Percentiles rank a stretch among this genome's conserved stretches.
These are phyloP conservation scores for Eucalyptus curtisii DNA, from an alignment of 345 rosid genomes.

Conservation along the genomic window DNA sequence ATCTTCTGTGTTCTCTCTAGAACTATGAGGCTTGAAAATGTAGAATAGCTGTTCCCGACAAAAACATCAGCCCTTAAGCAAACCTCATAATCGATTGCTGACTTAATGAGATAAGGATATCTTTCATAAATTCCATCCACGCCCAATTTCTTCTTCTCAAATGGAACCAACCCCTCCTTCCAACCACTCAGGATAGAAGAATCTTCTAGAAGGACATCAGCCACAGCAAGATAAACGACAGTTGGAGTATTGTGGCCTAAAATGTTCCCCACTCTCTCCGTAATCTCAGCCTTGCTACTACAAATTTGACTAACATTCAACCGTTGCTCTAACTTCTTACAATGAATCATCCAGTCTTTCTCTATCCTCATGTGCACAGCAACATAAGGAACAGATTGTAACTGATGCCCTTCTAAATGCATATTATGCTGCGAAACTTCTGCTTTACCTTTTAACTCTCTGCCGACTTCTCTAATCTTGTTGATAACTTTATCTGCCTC, in stretches of 20 bases:
- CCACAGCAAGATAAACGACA: conserved; percentile 80
- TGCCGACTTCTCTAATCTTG: conserved; percentile 57
- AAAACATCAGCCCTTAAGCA: conserved; percentile 78
- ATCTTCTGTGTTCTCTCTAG: conserved; percentile 87
- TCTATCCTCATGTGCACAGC: conserved; percentile 98
- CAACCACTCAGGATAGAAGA: conserved; percentile 64
- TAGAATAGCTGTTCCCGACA: conserved; percentile 93
- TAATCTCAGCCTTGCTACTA: conserved; percentile 79
- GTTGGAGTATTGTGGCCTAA: conserved; percentile 25
- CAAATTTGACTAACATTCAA: conserved; percentile 56
- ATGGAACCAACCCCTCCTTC: conserved; percentile 62
- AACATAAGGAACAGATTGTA: conserved; percentile 23
- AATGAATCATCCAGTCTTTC: conserved; percentile 98
- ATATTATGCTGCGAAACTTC: neutral
- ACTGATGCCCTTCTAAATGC: neutral
- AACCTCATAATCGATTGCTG: conserved; percentile 97
- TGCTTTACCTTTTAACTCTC: conserved; percentile 5
- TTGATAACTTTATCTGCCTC: conserved; percentile 77
- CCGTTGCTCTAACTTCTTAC: conserved; percentile 79
- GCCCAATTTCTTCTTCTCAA: conserved; percentile 81
- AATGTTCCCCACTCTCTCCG: conserved; percentile 68
- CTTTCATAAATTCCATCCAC: conserved; percentile 57
- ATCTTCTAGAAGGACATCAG: conserved; percentile 70
- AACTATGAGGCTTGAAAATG: conserved; percentile 85
- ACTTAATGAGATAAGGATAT: conserved; percentile 78